phyloP scores from a whole-genome alignment of 2,329 filamentous ascomycete genomes.

The Claviceps africana region DNA sequence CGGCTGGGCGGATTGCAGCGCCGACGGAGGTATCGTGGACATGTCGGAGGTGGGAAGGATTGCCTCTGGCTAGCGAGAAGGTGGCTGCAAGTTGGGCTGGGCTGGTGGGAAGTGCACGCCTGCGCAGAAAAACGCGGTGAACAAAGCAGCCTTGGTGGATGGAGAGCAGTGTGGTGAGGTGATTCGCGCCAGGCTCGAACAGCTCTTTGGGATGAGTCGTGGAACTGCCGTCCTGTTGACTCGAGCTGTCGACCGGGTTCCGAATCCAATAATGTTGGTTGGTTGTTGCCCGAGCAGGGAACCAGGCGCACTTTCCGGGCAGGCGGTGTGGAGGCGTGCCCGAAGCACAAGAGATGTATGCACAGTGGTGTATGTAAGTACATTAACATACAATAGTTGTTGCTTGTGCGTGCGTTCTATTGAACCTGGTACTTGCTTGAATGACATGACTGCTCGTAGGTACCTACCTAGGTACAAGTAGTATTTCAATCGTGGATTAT shows the following conservation, averaged over 20 bases:
- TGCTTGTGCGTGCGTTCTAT: too few relatives aligned
- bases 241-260: neutral
- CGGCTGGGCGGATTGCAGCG: constrained; percentile 63
- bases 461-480: neutral
- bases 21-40: constrained; percentile 69
- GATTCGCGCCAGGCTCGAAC: neutral
- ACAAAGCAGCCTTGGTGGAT: neutral
- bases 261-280: neutral
- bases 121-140: neutral
- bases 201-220: neutral
- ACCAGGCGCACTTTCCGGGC: neutral
- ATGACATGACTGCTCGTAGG: too few relatives aligned
- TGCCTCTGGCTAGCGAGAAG: neutral
- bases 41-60: constrained; percentile 29
- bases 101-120: neutral
- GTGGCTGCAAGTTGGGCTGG: neutral
- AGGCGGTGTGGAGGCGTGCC: neutral
- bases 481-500: neutral
- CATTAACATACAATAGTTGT: too few relatives aligned
- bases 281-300: neutral
- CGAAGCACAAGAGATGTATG: neutral
- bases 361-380: too few relatives aligned
- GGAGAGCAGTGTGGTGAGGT: neutral
- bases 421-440: too few relatives aligned
- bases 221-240: neutral